Evolutionary conservation across 2,329 filamentous ascomycete species (phyloP).

Genomic region (Phoma herbarum): DNA sequence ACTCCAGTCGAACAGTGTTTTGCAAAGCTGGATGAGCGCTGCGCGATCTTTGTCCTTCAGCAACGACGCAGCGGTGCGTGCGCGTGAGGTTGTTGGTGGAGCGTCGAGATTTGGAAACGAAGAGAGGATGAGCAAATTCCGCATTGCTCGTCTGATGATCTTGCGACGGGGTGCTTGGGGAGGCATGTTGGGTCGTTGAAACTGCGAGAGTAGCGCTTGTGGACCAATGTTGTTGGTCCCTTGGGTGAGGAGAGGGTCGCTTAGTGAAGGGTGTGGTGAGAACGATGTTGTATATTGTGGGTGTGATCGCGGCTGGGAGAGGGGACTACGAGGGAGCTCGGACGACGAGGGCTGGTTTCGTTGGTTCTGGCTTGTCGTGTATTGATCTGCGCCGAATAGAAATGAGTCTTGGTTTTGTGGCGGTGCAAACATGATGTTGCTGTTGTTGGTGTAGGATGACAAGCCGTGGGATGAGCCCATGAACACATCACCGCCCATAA

Average conservation of each 20-base stretch:
- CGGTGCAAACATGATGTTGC: constrained; percentile 45
- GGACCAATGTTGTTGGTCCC: constrained; percentile 26
- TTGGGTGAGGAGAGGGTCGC: constrained; percentile 36
- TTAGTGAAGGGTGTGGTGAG: constrained; percentile 42
- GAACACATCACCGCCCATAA: constrained; percentile 30
- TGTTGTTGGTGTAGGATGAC: constrained; percentile 34
- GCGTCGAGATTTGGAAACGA: constrained; percentile 55
- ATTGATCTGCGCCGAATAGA: constrained; percentile 52
- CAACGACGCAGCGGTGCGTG: constrained; percentile 58
- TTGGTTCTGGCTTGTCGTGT: constrained; percentile 32
- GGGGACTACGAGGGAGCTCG: constrained; percentile 39
- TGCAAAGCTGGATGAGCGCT: constrained; percentile 65
- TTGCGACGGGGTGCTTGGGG: constrained; percentile 40
- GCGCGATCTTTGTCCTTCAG: constrained; percentile 52
- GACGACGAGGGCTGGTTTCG: constrained; percentile 26
- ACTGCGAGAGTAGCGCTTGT: constrained; percentile 34
- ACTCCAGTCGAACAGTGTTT: constrained; percentile 49
- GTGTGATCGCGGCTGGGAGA: constrained; percentile 32
- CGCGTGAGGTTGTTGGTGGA: constrained; percentile 50
- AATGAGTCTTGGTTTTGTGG: constrained; percentile 45
- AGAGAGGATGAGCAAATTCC: constrained; percentile 66
- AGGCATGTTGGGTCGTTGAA: constrained; percentile 29
- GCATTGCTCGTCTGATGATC: constrained; percentile 61
- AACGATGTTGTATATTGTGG: constrained; percentile 34
- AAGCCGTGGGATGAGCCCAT: constrained; percentile 32